Percentiles rank a stretch among this genome's conserved stretches.
These are phyloP conservation scores for Globisporangium megalacanthum DNA, from an alignment of 352 stramenopile genomes.

Conservation along the genomic window DNA sequence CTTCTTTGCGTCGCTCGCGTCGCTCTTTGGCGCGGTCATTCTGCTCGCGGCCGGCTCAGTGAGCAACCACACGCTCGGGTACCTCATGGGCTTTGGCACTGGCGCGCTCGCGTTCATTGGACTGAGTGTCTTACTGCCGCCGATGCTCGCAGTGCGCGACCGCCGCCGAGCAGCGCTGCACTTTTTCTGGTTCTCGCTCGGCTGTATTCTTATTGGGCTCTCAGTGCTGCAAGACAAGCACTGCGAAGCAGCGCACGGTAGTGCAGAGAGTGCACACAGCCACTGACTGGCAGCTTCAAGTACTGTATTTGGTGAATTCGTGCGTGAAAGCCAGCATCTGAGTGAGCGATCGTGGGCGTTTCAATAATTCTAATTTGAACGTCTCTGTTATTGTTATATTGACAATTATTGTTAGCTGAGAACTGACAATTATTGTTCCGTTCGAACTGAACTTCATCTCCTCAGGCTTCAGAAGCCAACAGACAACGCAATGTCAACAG, in stretches of 20 bases:
- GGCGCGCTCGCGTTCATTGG: constrained; percentile 14
- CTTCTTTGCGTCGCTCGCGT: constrained; percentile 15
- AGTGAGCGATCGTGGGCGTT: no score
- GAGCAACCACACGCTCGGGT: constrained; percentile 22
- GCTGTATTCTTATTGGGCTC: constrained; percentile 14
- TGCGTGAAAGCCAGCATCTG: no score
- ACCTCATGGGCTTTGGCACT: constrained; percentile 20
- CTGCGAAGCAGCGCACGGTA: no score
- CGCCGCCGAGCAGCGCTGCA: constrained; percentile 3
- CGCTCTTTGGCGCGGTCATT: constrained; percentile 12
- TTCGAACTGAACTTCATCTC: no score
- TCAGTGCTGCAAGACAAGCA: constrained; percentile 14
- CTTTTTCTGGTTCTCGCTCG: constrained; percentile 16
- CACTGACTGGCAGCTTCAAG: no score
- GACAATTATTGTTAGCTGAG: no score
- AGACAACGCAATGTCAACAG: no score
- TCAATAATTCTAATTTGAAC: no score
- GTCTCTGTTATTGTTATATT: no score
- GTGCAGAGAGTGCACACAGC: not conserved
- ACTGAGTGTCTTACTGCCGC: constrained; percentile 9
- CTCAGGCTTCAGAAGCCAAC: no score
- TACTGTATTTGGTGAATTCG: no score
- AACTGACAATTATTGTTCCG: no score
- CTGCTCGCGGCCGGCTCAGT: constrained; percentile 11
- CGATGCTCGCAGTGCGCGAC: constrained; percentile 15